These are phyloP conservation scores for Dryas integrifolia DNA, from an alignment of 331 rosid genomes.

Conservation along the genomic window DNA sequence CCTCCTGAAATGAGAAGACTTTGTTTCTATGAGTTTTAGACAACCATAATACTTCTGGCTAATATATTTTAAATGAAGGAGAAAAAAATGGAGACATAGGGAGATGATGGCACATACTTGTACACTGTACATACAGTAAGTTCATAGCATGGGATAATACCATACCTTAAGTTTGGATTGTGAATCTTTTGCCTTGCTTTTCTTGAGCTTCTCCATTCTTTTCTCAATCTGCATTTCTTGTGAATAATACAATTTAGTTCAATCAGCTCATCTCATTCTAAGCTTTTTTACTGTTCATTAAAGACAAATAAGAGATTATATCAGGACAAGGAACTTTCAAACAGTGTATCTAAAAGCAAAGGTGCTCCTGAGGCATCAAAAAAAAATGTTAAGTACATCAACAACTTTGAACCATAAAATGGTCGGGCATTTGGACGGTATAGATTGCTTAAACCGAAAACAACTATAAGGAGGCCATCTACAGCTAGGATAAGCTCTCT, in stretches of 20 bases:
- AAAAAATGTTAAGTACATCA: neutral
- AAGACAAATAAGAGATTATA: neutral
- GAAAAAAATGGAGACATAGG: neutral
- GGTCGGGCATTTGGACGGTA: neutral
- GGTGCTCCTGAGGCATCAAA: neutral
- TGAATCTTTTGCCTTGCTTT: conserved; percentile 78
- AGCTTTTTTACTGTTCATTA: conserved; percentile 8
- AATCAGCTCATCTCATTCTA: conserved; percentile 38
- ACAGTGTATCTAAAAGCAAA: conserved; percentile 4
- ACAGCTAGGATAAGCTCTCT: neutral
- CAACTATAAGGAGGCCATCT: neutral
- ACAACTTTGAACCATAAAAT: neutral
- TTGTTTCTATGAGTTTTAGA: neutral
- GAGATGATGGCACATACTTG: neutral
- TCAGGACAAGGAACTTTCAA: conserved; percentile 11
- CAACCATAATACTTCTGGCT: neutral
- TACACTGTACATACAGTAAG: neutral
- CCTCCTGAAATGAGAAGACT: conserved; percentile 59
- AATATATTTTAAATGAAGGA: conserved; percentile 8
- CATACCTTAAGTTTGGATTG: conserved; percentile 77
- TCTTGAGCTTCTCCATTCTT: conserved; percentile 87
- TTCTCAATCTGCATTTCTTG: conserved; percentile 93
- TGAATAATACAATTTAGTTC: conserved; percentile 46
- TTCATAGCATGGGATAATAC: conserved; percentile 19
- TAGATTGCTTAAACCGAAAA: neutral